Percentiles rank a stretch among this genome's conserved stretches.
These are phyloP conservation scores for Ceriops zippeliana DNA, from an alignment of 345 rosid genomes.

Conservation along the genomic window DNA sequence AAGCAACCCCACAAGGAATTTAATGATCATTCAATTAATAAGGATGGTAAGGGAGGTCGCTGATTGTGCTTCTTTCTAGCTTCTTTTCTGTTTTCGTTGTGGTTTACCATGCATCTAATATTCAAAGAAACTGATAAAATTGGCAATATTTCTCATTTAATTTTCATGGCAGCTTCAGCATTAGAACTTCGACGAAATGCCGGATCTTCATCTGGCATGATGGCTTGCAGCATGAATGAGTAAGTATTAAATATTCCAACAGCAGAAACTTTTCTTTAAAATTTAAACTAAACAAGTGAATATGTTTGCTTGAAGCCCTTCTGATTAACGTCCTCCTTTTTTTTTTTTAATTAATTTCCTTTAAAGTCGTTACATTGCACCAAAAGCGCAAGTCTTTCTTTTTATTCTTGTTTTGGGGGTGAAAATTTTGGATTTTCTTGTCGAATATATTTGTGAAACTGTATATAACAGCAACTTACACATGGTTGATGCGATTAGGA, in stretches of 20 bases:
- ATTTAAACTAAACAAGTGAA: not conserved
- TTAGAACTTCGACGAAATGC: conserved; percentile 83
- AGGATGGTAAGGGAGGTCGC: conserved; percentile 70
- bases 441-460: conserved; percentile 28
- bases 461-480: conserved; percentile 40
- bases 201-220: conserved; percentile 85
- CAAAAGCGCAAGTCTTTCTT: not conserved
- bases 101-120: not conserved
- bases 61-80: conserved; percentile 31
- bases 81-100: conserved; percentile 12
- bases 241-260: conserved; percentile 25
- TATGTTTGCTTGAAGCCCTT: not conserved
- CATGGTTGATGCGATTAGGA: conserved; percentile 64
- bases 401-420: conserved; percentile 21
- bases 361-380: not conserved
- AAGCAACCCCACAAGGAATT: conserved; percentile 99
- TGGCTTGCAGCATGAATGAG: conserved; percentile 97
- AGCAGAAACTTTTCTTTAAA: not conserved
- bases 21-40: conserved; percentile 74
- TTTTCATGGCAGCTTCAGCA: conserved; percentile 45
- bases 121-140: not conserved
- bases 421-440: conserved; percentile 20
- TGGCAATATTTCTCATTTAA: not conserved
- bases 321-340: not conserved
- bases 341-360: not conserved